These are phyloP conservation scores for Groenewaldozyma sp. DNA, from an alignment of 1,139 yeast genomes.

Conservation along the genomic window DNA sequence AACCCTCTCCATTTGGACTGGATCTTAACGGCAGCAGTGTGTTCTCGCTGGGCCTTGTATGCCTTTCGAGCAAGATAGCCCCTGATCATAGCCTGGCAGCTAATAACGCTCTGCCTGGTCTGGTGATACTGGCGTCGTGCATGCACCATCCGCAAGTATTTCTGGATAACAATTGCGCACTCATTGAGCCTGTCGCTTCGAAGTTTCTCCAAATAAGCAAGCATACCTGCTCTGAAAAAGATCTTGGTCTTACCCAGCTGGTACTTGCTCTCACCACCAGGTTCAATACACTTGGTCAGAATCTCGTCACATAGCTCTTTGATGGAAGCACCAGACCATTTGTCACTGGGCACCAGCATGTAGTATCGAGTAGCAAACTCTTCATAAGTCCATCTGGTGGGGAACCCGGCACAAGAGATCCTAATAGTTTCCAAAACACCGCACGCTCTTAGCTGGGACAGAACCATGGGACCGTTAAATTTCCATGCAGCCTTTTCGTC, in stretches of 20 bases:
- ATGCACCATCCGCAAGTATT: slow-evolving; percentile 61
- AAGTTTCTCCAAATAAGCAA: slow-evolving; percentile 79
- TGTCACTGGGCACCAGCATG: slow-evolving; percentile 61
- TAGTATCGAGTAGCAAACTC: slow-evolving; percentile 91
- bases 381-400: slow-evolving; percentile 90
- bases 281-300: slow-evolving; percentile 52
- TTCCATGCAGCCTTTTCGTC: slow-evolving; percentile 93
- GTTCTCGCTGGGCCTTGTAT: slow-evolving; percentile 50
- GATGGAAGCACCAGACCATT: slow-evolving; percentile 47
- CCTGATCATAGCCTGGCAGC: slow-evolving; percentile 53
- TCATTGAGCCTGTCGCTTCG: slow-evolving; percentile 68
- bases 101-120: slow-evolving; percentile 45
- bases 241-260: slow-evolving; percentile 78
- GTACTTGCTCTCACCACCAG: slow-evolving; percentile 52
- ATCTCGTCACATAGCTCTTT: slow-evolving; percentile 60
- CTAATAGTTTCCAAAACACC: slow-evolving; percentile 97
- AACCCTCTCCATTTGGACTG: slow-evolving; percentile 71
- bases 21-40: slow-evolving; percentile 56
- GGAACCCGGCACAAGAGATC: slow-evolving; percentile 97
- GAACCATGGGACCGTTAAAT: slow-evolving; percentile 90
- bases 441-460: slow-evolving; percentile 93
- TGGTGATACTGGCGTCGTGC: slow-evolving; percentile 54
- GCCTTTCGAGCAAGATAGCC: slow-evolving; percentile 55
- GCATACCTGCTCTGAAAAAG: slow-evolving; percentile 88
- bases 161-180: slow-evolving; percentile 81